These are phyloP conservation scores for Hypoxylon sp. DNA, from an alignment of 2,329 filamentous ascomycete species.

Conservation along the genomic window DNA sequence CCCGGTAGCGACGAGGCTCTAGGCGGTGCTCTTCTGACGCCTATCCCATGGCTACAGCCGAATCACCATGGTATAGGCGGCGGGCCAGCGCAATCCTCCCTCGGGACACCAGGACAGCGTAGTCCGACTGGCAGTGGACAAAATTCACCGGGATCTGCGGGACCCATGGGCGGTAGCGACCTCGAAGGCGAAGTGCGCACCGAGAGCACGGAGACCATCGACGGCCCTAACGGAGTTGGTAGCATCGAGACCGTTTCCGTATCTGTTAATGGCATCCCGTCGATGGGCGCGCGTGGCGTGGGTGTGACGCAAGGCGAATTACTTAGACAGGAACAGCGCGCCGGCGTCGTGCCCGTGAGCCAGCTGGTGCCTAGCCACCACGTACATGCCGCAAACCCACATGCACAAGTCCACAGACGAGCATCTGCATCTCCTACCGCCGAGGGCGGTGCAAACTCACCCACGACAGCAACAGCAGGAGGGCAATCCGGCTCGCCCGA, in stretches of 20 bases:
- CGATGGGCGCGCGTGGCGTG: constrained; percentile 56
- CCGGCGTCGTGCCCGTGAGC: constrained; percentile 76
- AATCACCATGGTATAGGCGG: constrained; percentile 39
- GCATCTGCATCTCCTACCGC: constrained; percentile 19
- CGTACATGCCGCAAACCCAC: constrained; percentile 36
- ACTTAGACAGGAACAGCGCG: constrained; percentile 84
- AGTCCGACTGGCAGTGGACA: constrained; percentile 13
- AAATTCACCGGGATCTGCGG: constrained; percentile 28
- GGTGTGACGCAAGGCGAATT: constrained; percentile 85
- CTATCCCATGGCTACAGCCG: constrained; percentile 82
- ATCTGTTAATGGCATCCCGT: constrained; percentile 73
- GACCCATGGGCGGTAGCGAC: constrained; percentile 50
- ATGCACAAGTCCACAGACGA: constrained; percentile 34
- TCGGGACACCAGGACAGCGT: constrained; percentile 16
- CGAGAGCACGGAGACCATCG: constrained; percentile 81
- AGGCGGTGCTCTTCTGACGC: constrained; percentile 89
- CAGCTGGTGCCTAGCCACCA: constrained; percentile 61
- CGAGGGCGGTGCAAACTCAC: constrained; percentile 1
- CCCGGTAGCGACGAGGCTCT: constrained; percentile 88
- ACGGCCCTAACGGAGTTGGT: constrained; percentile 80
- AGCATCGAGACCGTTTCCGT: constrained; percentile 84
- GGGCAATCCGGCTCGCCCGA: constrained; percentile 7
- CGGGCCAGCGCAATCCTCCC: constrained; percentile 29
- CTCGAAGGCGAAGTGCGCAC: constrained; percentile 71
- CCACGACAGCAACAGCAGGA: not conserved